These are phyloP conservation scores for Penicillium mononematosum DNA, from an alignment of 495 filamentous ascomycete genomes.

Conservation along the genomic window DNA sequence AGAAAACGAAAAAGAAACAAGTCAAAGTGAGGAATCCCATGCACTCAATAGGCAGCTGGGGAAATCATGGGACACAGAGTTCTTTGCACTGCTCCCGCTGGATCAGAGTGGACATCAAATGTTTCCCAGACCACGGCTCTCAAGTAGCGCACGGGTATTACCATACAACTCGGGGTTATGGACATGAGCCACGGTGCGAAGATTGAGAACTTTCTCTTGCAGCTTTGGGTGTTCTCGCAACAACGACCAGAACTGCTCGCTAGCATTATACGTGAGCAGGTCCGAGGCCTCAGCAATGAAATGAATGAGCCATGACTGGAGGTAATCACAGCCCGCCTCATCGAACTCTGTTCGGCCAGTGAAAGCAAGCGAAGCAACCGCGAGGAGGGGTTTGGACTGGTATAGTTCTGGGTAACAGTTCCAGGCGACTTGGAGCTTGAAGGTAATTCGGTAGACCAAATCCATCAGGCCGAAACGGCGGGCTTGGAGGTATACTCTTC, in stretches of 20 bases:
- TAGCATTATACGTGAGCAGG: constrained; percentile 12
- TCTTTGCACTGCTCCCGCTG: neutral
- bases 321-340: constrained; percentile 3
- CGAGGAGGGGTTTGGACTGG: constrained; percentile 14
- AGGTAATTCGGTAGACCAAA: constrained; percentile 10
- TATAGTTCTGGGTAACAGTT: constrained; percentile 22
- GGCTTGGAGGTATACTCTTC: constrained; percentile 14
- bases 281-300: constrained; percentile 22
- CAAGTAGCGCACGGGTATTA: constrained; percentile 8
- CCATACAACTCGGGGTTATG: constrained; percentile 9
- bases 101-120: neutral
- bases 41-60: neutral
- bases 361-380: constrained; percentile 3
- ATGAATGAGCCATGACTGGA: constrained; percentile 20
- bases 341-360: neutral
- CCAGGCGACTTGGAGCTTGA: constrained; percentile 28
- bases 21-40: neutral
- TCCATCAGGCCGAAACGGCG: constrained; percentile 2
- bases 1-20: neutral
- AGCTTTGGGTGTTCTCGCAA: constrained; percentile 3
- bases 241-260: constrained; percentile 8
- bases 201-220: constrained; percentile 1
- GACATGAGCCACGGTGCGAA: neutral
- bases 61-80: neutral
- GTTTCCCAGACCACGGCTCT: constrained; percentile 15